phyloP scores from a whole-genome alignment of 2,329 filamentous ascomycete genomes.

The Massarina eburnea region DNA sequence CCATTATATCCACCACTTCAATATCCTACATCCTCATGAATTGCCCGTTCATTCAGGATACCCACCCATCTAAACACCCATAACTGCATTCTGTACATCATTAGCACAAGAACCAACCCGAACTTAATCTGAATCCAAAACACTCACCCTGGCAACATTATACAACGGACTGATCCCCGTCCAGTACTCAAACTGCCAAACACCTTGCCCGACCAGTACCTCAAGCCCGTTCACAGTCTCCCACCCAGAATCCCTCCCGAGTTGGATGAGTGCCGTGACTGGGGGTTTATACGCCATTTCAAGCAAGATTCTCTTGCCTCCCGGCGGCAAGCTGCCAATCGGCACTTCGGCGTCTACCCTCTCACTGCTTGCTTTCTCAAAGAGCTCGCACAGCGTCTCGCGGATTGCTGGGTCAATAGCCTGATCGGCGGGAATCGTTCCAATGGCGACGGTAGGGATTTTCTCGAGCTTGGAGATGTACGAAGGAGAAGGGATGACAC shows the following conservation, averaged over 20 bases:
- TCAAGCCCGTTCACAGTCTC: conserved; percentile 82
- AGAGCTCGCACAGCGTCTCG: conserved; percentile 62
- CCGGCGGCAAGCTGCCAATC: conserved; percentile 18
- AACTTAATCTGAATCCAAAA: neutral
- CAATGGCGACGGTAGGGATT: conserved; percentile 73
- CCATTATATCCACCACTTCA: too few relatives aligned
- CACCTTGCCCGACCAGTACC: conserved; percentile 81
- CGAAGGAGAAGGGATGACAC: conserved; percentile 53
- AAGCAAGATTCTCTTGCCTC: conserved; percentile 61
- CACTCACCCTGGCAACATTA: conserved; percentile 63
- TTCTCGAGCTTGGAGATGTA: conserved; percentile 50
- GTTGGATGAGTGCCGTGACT: conserved; percentile 79
- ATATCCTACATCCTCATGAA: too few relatives aligned
- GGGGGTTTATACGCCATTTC: conserved; percentile 97
- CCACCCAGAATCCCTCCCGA: conserved; percentile 80
- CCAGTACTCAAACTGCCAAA: conserved; percentile 87
- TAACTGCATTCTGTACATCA: conserved; percentile 19
- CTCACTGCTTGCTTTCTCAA: conserved; percentile 42
- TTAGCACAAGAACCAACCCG: conserved; percentile 4
- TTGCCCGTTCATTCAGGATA: too few relatives aligned
- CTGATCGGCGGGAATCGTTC: conserved; percentile 86
- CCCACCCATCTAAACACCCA: conserved; percentile 8
- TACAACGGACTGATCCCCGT: conserved; percentile 78
- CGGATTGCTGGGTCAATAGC: conserved; percentile 74
- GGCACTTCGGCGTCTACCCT: conserved; percentile 16